Percentiles rank a stretch among this genome's conserved stretches.
Evolutionary conservation across 164 flowering plant species (phyloP).

Genomic region (Malania oleifera): DNA sequence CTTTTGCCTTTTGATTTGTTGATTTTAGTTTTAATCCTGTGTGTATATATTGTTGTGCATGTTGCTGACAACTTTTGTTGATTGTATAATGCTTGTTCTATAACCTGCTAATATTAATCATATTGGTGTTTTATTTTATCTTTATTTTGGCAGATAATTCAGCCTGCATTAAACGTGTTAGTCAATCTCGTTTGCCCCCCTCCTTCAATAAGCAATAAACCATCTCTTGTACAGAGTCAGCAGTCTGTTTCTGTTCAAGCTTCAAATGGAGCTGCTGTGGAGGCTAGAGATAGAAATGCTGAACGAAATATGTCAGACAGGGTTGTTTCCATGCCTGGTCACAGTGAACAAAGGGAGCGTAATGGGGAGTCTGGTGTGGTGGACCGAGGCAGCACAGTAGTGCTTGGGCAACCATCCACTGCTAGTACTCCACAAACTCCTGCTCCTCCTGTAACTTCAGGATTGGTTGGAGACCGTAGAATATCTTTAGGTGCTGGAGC

Average conservation of each 20-base stretch:
- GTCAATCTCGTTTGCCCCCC: slow-evolving; percentile 98
- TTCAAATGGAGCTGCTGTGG: slow-evolving; percentile 38
- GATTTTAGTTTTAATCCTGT: neutral
- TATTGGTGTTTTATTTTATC: slow-evolving; percentile 9
- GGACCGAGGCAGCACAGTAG: slow-evolving; percentile 39
- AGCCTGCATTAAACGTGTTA: slow-evolving; percentile 77
- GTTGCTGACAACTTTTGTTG: neutral
- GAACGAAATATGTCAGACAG: slow-evolving; percentile 49
- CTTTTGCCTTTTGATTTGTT: neutral
- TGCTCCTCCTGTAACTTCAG: slow-evolving; percentile 44
- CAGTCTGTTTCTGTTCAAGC: slow-evolving; percentile 45
- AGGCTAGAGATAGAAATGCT: slow-evolving; percentile 45
- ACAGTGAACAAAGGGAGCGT: slow-evolving; percentile 48
- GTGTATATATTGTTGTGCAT: neutral
- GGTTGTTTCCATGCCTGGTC: slow-evolving; percentile 26
- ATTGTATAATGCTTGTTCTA: neutral
- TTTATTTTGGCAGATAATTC: slow-evolving; percentile 59
- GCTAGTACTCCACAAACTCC: slow-evolving; percentile 37
- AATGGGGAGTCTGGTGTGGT: slow-evolving; percentile 47
- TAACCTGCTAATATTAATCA: neutral
- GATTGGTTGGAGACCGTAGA: slow-evolving; percentile 89
- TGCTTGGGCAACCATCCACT: slow-evolving; percentile 17
- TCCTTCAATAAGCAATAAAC: slow-evolving; percentile 85
- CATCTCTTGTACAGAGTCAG: slow-evolving; percentile 55
- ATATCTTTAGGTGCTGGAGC: slow-evolving; percentile 85